Evolutionary conservation across 306 rosid species (phyloP).

Genomic region (Vigna angularis): DNA sequence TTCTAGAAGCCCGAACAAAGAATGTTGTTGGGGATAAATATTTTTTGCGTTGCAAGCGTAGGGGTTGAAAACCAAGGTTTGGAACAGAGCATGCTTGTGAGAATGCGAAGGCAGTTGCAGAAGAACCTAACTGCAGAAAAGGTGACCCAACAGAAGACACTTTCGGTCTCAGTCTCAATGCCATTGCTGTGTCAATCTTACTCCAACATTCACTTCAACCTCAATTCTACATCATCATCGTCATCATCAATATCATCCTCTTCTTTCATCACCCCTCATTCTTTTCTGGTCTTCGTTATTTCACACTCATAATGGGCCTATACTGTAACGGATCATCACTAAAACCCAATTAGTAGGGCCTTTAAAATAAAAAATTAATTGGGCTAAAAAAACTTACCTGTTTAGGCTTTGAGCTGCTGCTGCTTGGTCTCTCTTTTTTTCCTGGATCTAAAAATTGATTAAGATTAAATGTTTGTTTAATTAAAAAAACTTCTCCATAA

Average conservation of each 20-base stretch:
- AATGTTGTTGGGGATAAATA: conserved; percentile 46
- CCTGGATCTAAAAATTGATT: too few relatives aligned
- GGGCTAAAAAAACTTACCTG: too few relatives aligned
- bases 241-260: conserved; percentile 29
- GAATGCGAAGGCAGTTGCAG: conserved; percentile 34
- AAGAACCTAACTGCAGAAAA: conserved; percentile 41
- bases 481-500: too few relatives aligned
- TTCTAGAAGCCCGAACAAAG: conserved; percentile 67
- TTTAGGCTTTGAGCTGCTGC: too few relatives aligned
- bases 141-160: conserved; percentile 40
- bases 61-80: conserved; percentile 51
- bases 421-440: too few relatives aligned
- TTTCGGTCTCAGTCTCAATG: conserved; percentile 14
- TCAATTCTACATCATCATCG: conserved; percentile 27
- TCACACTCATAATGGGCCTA: not conserved
- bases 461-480: too few relatives aligned
- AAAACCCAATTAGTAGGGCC: too few relatives aligned
- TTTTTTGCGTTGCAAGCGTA: conserved; percentile 42
- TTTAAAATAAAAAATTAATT: too few relatives aligned
- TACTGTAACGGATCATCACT: not conserved
- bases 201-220: conserved; percentile 29
- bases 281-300: conserved; percentile 28
- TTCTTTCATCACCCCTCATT: not conserved
- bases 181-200: conserved; percentile 45
- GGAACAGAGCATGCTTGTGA: conserved; percentile 47